Evolutionary conservation across 2,329 filamentous ascomycete species (phyloP).

Genomic region (Alternaria solani): DNA sequence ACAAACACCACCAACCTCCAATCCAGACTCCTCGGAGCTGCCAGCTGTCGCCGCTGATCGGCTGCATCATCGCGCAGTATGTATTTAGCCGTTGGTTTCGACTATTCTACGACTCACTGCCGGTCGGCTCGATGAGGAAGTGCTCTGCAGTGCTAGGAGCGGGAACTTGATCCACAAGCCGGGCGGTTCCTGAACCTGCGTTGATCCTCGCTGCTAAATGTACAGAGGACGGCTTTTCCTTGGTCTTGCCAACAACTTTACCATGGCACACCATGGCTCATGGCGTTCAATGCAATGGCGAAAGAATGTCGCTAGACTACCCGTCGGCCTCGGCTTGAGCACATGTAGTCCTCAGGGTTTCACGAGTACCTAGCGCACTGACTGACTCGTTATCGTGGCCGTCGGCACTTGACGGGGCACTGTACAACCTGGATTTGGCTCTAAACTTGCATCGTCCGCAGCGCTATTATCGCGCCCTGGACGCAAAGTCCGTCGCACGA

Average conservation of each 20-base stretch:
- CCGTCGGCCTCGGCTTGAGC: neutral
- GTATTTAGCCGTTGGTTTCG: constrained; percentile 8
- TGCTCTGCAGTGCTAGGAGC: constrained; percentile 3
- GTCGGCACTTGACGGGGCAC: constrained; percentile 9
- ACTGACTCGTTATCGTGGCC: constrained; percentile 7
- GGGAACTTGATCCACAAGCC: constrained; percentile 6
- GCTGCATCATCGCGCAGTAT: constrained; percentile 2
- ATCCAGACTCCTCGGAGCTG: neutral
- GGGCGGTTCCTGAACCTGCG: constrained; percentile 3
- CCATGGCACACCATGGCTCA: neutral
- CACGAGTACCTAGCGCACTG: constrained; percentile 4
- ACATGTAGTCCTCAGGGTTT: neutral
- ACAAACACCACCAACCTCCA: neutral
- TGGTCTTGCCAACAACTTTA: neutral
- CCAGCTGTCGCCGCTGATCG: neutral
- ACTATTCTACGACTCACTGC: constrained; percentile 2
- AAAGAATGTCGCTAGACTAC: neutral
- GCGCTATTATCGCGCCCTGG: constrained; percentile 1
- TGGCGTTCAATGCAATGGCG: neutral
- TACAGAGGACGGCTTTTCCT: neutral
- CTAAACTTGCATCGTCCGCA: neutral
- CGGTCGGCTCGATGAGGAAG: constrained; percentile 1
- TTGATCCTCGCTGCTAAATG: neutral
- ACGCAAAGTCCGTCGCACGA: constrained; percentile 9
- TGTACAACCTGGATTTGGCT: neutral